A percentile compares a stretch with the other conserved stretches of the same genome.
Conservation (phyloP, 2,329 filamentous ascomycete genomes). For the Microcera coccophila region DNA sequence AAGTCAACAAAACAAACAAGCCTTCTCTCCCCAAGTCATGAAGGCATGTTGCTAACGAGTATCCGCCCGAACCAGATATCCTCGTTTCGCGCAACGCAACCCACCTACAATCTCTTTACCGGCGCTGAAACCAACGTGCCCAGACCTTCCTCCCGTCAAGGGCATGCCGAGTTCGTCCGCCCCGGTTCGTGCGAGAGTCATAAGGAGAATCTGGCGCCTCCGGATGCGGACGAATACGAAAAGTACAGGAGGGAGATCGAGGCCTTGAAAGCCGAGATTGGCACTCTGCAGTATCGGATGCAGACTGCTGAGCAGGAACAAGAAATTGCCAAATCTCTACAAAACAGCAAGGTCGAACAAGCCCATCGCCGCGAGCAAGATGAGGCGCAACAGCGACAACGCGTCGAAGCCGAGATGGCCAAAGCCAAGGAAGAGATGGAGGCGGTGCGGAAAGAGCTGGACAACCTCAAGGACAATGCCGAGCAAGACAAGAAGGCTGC, state of each 20-base stretch:
- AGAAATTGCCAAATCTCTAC: slow-evolving; percentile 71
- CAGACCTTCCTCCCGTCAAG: slow-evolving; percentile 41
- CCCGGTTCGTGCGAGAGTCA: slow-evolving; percentile 54
- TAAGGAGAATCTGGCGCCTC: slow-evolving; percentile 57
- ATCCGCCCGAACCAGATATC: slow-evolving; percentile 39
- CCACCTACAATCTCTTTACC: slow-evolving; percentile 57
- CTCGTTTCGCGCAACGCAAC: slow-evolving; percentile 50
- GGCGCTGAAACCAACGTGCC: slow-evolving; percentile 43
- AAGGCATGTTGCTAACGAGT: no score
- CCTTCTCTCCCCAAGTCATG: no score
- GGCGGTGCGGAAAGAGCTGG: slow-evolving; percentile 48
- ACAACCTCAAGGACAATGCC: slow-evolving; percentile 46
- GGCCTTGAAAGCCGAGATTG: slow-evolving; percentile 83
- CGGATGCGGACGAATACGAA: slow-evolving; percentile 57
- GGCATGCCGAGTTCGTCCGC: slow-evolving; percentile 40
- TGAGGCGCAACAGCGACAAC: slow-evolving; percentile 67
- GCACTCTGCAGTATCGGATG: slow-evolving; percentile 81
- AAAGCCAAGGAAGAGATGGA: slow-evolving; percentile 50
- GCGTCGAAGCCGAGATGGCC: slow-evolving; percentile 53
- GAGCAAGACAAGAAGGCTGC: slow-evolving; percentile 60
- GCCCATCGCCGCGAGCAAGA: slow-evolving; percentile 76
- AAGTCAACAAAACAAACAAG: slow-evolving; percentile 26
- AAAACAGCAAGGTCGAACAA: slow-evolving; percentile 80
- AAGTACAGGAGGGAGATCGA: slow-evolving; percentile 59
- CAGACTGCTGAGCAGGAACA: slow-evolving; percentile 85